These are phyloP conservation scores for Medicago arabica DNA, from an alignment of 306 rosid species.

Conservation along the genomic window DNA sequence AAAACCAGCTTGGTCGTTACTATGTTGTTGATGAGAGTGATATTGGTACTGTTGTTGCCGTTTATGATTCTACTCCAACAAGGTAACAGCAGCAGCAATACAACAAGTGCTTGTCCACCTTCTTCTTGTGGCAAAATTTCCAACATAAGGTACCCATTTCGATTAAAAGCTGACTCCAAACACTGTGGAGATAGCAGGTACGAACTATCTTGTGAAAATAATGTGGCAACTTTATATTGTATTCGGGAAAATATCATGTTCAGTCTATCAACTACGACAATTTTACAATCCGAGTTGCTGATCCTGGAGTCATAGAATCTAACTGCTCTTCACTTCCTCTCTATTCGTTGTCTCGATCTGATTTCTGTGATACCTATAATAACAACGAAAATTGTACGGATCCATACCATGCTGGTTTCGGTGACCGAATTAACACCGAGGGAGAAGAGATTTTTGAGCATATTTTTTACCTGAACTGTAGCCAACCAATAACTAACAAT, in stretches of 20 bases:
- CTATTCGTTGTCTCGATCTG: neutral
- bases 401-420: neutral
- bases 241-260: neutral
- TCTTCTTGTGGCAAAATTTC: neutral
- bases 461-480: constrained; percentile 22
- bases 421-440: too few relatives aligned
- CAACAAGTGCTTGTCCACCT: neutral
- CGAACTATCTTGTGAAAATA: neutral
- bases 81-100: too few relatives aligned
- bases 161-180: neutral
- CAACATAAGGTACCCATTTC: neutral
- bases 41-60: neutral
- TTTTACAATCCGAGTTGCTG: neutral
- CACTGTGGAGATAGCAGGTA: neutral
- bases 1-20: too few relatives aligned
- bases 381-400: neutral
- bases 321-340: constrained; percentile 38
- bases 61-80: too few relatives aligned
- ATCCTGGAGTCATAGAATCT: neutral
- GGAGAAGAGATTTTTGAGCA: neutral
- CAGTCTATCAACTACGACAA: neutral
- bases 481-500: neutral
- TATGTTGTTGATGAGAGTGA: neutral
- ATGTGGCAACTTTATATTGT: neutral
- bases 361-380: neutral